Conservation (phyloP, 345 rosid genomes). For the Brassica rapa region DNA sequence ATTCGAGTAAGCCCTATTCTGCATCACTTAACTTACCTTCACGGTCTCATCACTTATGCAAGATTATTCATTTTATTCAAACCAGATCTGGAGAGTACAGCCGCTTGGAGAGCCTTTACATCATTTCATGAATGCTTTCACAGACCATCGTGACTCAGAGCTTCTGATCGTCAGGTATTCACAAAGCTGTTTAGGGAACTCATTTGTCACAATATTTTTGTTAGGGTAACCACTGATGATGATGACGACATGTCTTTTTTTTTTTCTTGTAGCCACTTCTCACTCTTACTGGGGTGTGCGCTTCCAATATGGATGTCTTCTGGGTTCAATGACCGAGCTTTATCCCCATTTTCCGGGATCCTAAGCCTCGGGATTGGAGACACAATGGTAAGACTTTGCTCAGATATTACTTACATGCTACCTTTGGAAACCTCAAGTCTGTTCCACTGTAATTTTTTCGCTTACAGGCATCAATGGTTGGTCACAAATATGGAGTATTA, state of each 20-base stretch:
- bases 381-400: constrained; percentile 71
- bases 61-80: constrained; percentile 6
- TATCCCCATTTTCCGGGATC: constrained; percentile 93
- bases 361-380: constrained; percentile 98
- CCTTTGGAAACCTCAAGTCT: not conserved
- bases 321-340: constrained; percentile 90
- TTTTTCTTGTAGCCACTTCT: constrained; percentile 66
- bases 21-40: not conserved
- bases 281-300: constrained; percentile 91
- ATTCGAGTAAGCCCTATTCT: constrained; percentile 65
- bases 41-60: not conserved
- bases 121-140: constrained; percentile 92
- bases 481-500: constrained; percentile 90
- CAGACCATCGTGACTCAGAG: constrained; percentile 97
- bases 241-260: not conserved
- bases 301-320: constrained; percentile 99
- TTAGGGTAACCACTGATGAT: not conserved
- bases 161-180: constrained; percentile 77
- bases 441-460: constrained; percentile 2
- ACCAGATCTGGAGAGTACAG: constrained; percentile 87
- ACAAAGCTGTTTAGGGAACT: no score
- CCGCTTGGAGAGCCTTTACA: constrained; percentile 76
- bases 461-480: constrained; percentile 90
- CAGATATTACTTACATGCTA: not conserved
- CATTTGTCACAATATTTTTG: no score